Evolutionary conservation across 2,329 filamentous ascomycete genomes (phyloP).

Genomic region (Curvularia lunata): DNA sequence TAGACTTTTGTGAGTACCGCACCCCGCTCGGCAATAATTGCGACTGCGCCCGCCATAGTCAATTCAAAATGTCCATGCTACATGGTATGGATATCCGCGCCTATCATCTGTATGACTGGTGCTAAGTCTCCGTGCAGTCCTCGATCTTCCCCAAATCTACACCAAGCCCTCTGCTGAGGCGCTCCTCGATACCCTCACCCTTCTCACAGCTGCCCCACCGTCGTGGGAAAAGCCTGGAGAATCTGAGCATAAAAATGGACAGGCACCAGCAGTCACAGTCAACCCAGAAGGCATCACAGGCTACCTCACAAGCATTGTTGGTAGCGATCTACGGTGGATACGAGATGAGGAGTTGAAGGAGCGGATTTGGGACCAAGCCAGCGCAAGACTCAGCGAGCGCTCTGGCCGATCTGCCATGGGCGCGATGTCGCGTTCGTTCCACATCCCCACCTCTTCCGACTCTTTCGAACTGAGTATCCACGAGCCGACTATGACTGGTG

Average conservation of each 20-base stretch:
- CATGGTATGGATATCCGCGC: slow-evolving; percentile 33
- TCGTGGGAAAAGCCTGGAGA: slow-evolving; percentile 65
- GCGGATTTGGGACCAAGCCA: slow-evolving; percentile 77
- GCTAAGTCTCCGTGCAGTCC: slow-evolving; percentile 54
- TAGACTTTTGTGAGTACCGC: slow-evolving; percentile 20
- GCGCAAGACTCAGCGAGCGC: slow-evolving; percentile 79
- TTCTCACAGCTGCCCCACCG: slow-evolving; percentile 70
- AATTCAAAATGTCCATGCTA: slow-evolving; percentile 32
- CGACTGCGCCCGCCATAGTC: slow-evolving; percentile 11
- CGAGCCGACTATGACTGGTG: slow-evolving; percentile 86
- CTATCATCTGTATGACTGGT: background rate
- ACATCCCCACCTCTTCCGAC: slow-evolving; percentile 57
- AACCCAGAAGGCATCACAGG: slow-evolving; percentile 60
- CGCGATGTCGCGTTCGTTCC: slow-evolving; percentile 66
- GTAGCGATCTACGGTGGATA: slow-evolving; percentile 72
- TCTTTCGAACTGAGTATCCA: slow-evolving; percentile 69
- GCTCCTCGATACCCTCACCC: slow-evolving; percentile 69
- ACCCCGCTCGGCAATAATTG: slow-evolving; percentile 15
- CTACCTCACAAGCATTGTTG: slow-evolving; percentile 74
- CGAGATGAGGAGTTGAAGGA: slow-evolving; percentile 70
- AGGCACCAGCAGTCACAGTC: slow-evolving; percentile 50
- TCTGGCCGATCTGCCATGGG: slow-evolving; percentile 78
- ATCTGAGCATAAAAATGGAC: slow-evolving; percentile 26
- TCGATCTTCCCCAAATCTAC: slow-evolving; percentile 84
- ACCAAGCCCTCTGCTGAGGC: slow-evolving; percentile 70